phyloP scores from a whole-genome alignment of 2,329 filamentous ascomycete species.

The Raffaelea ambrosiae region DNA sequence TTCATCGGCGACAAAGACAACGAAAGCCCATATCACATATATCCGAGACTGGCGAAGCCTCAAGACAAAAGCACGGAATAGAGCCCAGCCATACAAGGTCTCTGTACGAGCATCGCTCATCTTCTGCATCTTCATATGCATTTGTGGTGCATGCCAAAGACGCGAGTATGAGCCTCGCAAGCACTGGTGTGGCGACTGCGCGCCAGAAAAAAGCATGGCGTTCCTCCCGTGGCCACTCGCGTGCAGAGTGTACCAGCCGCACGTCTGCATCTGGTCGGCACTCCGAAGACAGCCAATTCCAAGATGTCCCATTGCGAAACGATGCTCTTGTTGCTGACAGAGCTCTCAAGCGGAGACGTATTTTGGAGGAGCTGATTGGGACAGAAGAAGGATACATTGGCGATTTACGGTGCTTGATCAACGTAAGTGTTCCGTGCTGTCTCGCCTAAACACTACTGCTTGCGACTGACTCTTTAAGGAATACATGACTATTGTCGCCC shows the following conservation, averaged over 20 bases:
- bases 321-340: constrained; percentile 66
- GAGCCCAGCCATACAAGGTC: neutral
- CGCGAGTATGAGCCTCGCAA: constrained; percentile 68
- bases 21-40: constrained; percentile 20
- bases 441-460: too few species aligned
- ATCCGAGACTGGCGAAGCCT: too few species aligned
- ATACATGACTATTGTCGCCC: constrained; percentile 66
- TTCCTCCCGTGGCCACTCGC: constrained; percentile 48
- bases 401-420: constrained; percentile 77
- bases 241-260: constrained; percentile 44
- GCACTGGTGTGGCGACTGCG: constrained; percentile 57
- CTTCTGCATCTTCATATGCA: constrained; percentile 66
- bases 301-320: constrained; percentile 42
- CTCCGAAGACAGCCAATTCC: constrained; percentile 56
- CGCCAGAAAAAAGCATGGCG: constrained; percentile 44
- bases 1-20: constrained; percentile 49
- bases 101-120: constrained; percentile 40
- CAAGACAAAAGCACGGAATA: neutral
- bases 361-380: constrained; percentile 75
- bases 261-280: constrained; percentile 51
- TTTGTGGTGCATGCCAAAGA: constrained; percentile 78
- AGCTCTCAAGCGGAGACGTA: constrained; percentile 64
- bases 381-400: constrained; percentile 86
- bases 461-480: constrained; percentile 37
- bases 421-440: constrained; percentile 44